Conservation (phyloP, 306 rosid genomes). For the Malus sieversii region DNA sequence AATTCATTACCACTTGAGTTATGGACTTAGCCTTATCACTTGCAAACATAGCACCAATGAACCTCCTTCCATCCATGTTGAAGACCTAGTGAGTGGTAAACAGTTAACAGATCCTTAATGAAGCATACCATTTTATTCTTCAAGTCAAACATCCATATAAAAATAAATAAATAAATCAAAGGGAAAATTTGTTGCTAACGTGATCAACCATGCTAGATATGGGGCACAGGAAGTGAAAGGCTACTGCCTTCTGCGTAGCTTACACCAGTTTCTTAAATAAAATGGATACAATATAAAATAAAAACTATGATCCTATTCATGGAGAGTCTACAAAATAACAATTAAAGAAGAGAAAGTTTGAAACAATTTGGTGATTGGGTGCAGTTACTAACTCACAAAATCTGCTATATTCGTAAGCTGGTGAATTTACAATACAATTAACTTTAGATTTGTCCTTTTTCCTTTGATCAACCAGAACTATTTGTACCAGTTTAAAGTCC, state of each 20-base stretch:
- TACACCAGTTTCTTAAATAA: background rate
- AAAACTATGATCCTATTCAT: background rate
- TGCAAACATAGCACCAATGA: slow-evolving; percentile 67
- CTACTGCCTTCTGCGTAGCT: background rate
- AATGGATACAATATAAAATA: background rate
- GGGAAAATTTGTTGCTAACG: background rate
- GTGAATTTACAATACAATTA: background rate
- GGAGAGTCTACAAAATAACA: background rate
- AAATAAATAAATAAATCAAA: background rate
- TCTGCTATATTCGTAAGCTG: background rate
- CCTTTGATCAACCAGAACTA: background rate
- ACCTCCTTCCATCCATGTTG: slow-evolving; percentile 97
- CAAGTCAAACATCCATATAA: too few relatives aligned
- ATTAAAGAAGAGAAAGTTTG: background rate
- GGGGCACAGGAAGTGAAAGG: background rate
- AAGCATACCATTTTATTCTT: background rate
- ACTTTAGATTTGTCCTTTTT: background rate
- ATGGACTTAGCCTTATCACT: slow-evolving; percentile 69
- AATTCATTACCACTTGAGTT: slow-evolving; percentile 92
- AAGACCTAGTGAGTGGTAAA: slow-evolving; percentile 51
- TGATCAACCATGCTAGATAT: background rate
- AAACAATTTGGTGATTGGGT: background rate
- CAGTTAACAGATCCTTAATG: slow-evolving; percentile 10
- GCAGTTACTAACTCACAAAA: background rate
- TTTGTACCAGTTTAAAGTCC: background rate